Evolutionary conservation across 768 basidiomycete genomes (phyloP).

Genomic region (Termitomyces sp.): DNA sequence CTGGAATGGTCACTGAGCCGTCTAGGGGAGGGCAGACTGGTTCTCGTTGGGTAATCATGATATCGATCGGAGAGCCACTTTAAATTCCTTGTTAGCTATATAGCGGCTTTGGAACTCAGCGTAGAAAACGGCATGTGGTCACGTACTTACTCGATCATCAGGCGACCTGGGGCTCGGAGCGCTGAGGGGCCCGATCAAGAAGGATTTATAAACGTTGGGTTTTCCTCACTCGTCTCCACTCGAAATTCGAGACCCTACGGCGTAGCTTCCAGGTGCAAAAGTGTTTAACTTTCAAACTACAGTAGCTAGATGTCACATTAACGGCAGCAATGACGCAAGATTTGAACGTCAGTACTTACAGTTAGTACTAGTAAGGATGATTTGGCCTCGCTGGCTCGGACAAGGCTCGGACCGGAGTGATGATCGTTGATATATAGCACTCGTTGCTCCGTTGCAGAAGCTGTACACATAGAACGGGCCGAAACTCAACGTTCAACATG

Average conservation of each 20-base stretch:
- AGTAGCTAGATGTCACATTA: background rate
- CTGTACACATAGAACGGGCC: no score
- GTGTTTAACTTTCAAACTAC: no score
- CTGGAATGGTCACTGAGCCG: slow-evolving; percentile 16
- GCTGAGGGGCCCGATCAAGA: background rate
- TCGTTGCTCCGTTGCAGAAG: no score
- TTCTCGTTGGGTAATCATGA: slow-evolving; percentile 3
- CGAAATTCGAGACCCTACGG: background rate
- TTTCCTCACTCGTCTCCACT: background rate
- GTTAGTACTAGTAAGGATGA: background rate
- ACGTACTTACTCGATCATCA: background rate
- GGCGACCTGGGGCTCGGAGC: background rate
- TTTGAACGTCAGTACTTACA: background rate
- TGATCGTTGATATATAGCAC: background rate
- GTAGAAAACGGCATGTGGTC: background rate
- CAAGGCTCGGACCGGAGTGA: background rate
- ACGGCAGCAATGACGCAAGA: background rate
- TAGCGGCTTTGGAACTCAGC: background rate
- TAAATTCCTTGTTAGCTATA: background rate
- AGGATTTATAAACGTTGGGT: background rate
- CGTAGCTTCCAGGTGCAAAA: background rate
- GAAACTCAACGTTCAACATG: no score
- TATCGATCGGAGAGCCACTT: background rate
- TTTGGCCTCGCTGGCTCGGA: background rate
- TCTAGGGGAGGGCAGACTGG: slow-evolving; percentile 18